These are phyloP conservation scores for Neurospora hispaniola DNA, from an alignment of 495 filamentous ascomycete species.

Conservation along the genomic window DNA sequence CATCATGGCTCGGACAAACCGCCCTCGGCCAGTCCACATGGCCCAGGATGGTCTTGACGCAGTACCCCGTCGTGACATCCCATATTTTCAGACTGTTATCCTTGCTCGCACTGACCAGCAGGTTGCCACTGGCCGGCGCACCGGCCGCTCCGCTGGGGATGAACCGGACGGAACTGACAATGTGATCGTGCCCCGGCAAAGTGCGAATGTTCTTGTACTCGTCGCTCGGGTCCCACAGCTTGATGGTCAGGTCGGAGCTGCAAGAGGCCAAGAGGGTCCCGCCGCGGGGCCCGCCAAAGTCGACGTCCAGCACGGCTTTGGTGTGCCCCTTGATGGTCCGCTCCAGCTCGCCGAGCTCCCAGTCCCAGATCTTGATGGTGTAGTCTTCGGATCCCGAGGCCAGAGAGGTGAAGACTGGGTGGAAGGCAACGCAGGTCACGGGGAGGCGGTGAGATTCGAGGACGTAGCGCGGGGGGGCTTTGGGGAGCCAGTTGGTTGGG, in stretches of 20 bases:
- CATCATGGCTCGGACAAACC: slow-evolving; percentile 67
- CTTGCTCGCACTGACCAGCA: slow-evolving; percentile 65
- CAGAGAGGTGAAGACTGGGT: slow-evolving; percentile 78
- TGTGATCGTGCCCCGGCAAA: slow-evolving; percentile 81
- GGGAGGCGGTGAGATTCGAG: slow-evolving; percentile 70
- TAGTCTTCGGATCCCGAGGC: slow-evolving; percentile 80
- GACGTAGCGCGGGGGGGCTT: slow-evolving; percentile 61
- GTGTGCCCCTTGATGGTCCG: slow-evolving; percentile 85
- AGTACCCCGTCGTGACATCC: slow-evolving; percentile 86
- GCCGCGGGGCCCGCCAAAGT: slow-evolving; percentile 77
- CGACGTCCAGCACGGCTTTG: slow-evolving; percentile 73
- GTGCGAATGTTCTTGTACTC: slow-evolving; percentile 92
- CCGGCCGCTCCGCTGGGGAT: slow-evolving; percentile 57
- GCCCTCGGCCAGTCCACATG: slow-evolving; percentile 78
- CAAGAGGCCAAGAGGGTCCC: slow-evolving; percentile 75
- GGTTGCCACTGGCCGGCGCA: slow-evolving; percentile 54
- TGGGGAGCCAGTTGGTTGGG: slow-evolving; percentile 72
- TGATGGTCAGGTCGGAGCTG: slow-evolving; percentile 78
- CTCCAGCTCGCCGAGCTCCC: slow-evolving; percentile 86
- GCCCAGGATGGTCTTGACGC: slow-evolving; percentile 66
- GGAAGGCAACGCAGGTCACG: slow-evolving; percentile 81
- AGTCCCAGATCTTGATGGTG: slow-evolving; percentile 91
- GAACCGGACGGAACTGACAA: slow-evolving; percentile 72
- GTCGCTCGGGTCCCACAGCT: slow-evolving; percentile 87
- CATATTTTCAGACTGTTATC: slow-evolving; percentile 75